Conservation (phyloP, 495 filamentous ascomycete species). For the Neurospora discreta region DNA sequence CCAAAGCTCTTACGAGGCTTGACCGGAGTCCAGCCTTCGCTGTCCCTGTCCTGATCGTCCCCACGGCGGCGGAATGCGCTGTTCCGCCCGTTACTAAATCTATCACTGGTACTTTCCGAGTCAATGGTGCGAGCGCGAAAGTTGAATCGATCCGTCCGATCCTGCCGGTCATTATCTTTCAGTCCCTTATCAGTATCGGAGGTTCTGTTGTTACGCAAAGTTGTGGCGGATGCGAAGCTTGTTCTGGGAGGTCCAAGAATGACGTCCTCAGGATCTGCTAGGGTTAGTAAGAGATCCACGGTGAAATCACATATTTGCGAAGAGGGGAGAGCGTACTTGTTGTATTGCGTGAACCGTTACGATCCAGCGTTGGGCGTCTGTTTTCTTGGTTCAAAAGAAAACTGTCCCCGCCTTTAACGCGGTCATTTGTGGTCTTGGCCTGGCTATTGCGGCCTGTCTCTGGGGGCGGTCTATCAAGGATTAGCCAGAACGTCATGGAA, state of each 20-base stretch:
- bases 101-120: constrained; percentile 45
- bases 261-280: constrained; percentile 61
- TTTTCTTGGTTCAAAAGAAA: constrained; percentile 34
- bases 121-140: constrained; percentile 58
- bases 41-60: constrained; percentile 46
- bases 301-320: neutral
- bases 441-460: constrained; percentile 31
- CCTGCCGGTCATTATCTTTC: constrained; percentile 42
- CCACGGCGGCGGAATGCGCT: constrained; percentile 37
- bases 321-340: constrained; percentile 22
- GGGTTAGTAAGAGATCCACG: constrained; percentile 6
- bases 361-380: constrained; percentile 51
- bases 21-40: constrained; percentile 48
- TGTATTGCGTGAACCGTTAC: constrained; percentile 49
- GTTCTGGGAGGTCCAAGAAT: constrained; percentile 82
- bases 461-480: constrained; percentile 25
- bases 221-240: constrained; percentile 72
- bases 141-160: constrained; percentile 57
- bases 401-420: constrained; percentile 30
- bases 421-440: constrained; percentile 30
- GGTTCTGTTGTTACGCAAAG: constrained; percentile 32
- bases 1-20: constrained; percentile 57
- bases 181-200: constrained; percentile 39
- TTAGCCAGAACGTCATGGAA: neutral
- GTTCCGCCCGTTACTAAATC: constrained; percentile 36